Evolutionary conservation across 2,329 filamentous ascomycete genomes (phyloP).

Genomic region (Fusarium nodosum): DNA sequence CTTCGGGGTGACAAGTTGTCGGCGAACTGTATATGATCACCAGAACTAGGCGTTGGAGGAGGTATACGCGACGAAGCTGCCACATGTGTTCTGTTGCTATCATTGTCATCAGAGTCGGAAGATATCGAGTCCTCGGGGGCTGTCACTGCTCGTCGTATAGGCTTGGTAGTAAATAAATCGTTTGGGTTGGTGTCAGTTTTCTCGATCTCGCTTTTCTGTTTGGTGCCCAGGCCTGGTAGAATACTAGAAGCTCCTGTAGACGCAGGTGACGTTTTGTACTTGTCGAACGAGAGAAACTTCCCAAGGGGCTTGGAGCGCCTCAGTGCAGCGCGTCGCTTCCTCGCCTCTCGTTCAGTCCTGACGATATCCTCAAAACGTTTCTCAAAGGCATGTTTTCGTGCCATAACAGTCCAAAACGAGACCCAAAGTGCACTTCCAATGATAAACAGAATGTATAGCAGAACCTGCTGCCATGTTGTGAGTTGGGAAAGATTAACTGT

Average conservation of each 20-base stretch:
- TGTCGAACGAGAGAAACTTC: conserved; percentile 42
- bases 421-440: conserved; percentile 77
- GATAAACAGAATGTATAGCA: conserved; percentile 75
- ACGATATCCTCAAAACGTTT: conserved; percentile 69
- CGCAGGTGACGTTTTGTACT: conserved; percentile 39
- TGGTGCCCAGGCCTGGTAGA: conserved; percentile 40
- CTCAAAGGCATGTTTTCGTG: conserved; percentile 73
- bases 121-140: conserved; percentile 36
- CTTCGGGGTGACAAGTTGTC: conserved; percentile 18
- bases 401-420: conserved; percentile 72
- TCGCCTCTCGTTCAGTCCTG: conserved; percentile 55
- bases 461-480: conserved; percentile 76
- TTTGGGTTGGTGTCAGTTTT: conserved; percentile 25
- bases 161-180: conserved; percentile 16
- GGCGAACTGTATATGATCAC: conserved; percentile 45
- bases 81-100: conserved; percentile 45
- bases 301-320: conserved; percentile 36
- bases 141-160: conserved; percentile 38
- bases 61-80: conserved; percentile 27
- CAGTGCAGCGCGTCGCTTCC: conserved; percentile 38
- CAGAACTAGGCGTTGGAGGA: conserved; percentile 24
- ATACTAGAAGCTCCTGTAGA: conserved; percentile 1
- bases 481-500: conserved; percentile 74
- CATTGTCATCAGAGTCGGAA: conserved; percentile 41
- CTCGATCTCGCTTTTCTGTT: conserved; percentile 31